A percentile compares a stretch with the other conserved stretches of the same genome.
Evolutionary conservation across 305 asterid species (phyloP).

Genomic region (Fraxinus floribunda): DNA sequence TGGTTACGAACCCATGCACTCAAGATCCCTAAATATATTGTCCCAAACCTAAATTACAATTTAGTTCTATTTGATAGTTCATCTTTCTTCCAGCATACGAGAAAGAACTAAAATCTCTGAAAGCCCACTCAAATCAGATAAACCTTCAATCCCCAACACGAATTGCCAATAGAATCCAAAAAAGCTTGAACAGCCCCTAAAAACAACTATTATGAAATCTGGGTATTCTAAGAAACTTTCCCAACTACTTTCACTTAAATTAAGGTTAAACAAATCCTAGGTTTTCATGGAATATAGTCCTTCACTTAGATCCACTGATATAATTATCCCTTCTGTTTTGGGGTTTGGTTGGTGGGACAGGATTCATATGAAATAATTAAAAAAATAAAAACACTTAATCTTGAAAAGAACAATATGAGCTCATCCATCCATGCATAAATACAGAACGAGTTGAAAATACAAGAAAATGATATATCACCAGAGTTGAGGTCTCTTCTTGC

Average conservation of each 20-base stretch:
- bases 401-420: background rate
- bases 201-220: background rate
- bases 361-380: background rate
- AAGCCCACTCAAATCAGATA: background rate
- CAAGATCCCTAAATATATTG: background rate
- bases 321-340: background rate
- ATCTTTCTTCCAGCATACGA: background rate
- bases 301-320: background rate
- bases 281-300: background rate
- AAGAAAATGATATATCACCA: conserved; percentile 35
- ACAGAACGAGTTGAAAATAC: background rate
- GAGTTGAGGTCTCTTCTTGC: conserved; percentile 39
- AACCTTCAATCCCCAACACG: background rate
- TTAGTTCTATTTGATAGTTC: background rate
- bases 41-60: background rate
- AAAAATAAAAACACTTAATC: background rate
- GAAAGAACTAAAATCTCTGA: background rate
- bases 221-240: background rate
- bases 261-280: background rate
- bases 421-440: background rate
- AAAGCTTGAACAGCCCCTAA: background rate
- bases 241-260: background rate
- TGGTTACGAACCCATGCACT: background rate
- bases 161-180: background rate
- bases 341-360: background rate